Evolutionary conservation across 805 yeast species (phyloP).

Genomic region (Candida montana): DNA sequence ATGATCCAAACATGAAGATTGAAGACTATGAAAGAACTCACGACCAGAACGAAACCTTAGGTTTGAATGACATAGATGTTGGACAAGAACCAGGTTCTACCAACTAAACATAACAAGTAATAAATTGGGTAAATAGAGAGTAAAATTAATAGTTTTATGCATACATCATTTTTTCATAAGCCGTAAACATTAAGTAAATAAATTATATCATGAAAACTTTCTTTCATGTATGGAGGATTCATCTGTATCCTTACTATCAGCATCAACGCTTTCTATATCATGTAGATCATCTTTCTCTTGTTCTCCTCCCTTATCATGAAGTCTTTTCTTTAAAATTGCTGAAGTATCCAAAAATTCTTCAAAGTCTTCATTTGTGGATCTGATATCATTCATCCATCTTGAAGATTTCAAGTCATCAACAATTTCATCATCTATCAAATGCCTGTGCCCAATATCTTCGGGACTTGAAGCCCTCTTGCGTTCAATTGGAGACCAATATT

Average conservation of each 20-base stretch:
- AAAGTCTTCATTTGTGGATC: conserved; percentile 13
- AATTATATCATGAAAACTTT: not conserved
- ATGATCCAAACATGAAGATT: conserved; percentile 90
- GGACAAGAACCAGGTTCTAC: conserved; percentile 4
- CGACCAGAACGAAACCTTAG: conserved; percentile 89
- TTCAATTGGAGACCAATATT: conserved; percentile 18
- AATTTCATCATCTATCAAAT: conserved; percentile 11
- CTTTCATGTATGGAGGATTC: not conserved
- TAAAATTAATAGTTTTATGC: too few relatives aligned
- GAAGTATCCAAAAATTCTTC: conserved; percentile 8
- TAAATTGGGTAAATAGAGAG: too few relatives aligned
- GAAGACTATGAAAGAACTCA: conserved; percentile 88
- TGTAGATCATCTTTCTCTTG: too few relatives aligned
- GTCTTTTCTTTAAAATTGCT: not conserved
- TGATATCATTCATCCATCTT: conserved; percentile 17
- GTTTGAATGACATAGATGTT: conserved; percentile 49
- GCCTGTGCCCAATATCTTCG: not conserved
- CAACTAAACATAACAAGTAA: not conserved
- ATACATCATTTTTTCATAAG: too few relatives aligned
- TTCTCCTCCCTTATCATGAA: not conserved
- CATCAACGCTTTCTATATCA: too few relatives aligned
- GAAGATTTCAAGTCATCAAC: conserved; percentile 16
- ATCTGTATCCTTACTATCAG: not conserved
- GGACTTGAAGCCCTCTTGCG: not conserved
- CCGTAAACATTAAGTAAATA: too few relatives aligned